Base-by-base conservation (phyloP, 495 filamentous ascomycete species). In the Podospora fimiseda region DNA sequence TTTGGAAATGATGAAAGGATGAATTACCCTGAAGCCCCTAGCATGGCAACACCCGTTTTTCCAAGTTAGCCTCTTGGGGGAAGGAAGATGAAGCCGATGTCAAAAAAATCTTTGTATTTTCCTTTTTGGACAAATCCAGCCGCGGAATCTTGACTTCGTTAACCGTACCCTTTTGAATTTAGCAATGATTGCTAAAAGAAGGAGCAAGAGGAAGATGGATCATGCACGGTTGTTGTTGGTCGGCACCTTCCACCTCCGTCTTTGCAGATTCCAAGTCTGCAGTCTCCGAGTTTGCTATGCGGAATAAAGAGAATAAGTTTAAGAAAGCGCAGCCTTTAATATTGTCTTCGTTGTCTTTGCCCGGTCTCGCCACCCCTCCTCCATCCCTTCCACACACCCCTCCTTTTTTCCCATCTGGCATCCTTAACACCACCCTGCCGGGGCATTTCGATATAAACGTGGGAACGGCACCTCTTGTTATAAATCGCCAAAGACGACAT, bases 1-100 rank as follows among this genome's bases (percentile, higher is more conserved):
- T 64, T 63, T 66, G 57, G 61, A 57, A 62, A 57, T 68, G 65
- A 48, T 64, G 60, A 66, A 63, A 66, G 67, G 67, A 65, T 69
- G 67, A 70, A 68, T 62, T 66, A 43, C 38, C 56, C 56, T 61
- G 59, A 64, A 51, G 50, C 50, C 59, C 58, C 62, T 53, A 44
- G 41, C 19, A 19, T n/a, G 40, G 51, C 41, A 62, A 59, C 58
- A 60, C 41, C 67, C 56, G 63, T 62, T 63, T 64, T 66, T 63
- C 63, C 67, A 63, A 60, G 65, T 67, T 70, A 58, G 57, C 59
- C 53, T 57, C 51, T 49, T 33, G 51, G 49, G 53, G 42, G 41
- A 50, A 39, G 50, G 45, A 45, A 33, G 57, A n/a, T 45, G 41
- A 48, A 52, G 38, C 43, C 43, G 56, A 52, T 37, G n/a, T n/a